phyloP scores from a whole-genome alignment of 768 basidiomycete genomes.

The Russula olivacea region DNA sequence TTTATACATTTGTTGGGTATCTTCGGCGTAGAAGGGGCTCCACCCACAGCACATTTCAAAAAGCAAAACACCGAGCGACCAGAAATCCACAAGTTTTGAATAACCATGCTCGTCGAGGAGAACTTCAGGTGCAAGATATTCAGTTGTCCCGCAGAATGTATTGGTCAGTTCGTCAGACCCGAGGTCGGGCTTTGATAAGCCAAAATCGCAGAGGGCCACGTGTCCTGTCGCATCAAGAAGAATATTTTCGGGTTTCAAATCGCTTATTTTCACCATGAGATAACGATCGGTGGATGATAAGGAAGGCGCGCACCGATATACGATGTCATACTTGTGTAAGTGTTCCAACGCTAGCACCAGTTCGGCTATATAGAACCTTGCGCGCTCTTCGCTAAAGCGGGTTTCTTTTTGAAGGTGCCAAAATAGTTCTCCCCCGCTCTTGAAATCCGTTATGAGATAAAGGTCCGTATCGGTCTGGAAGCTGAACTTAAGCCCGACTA shows the following conservation, averaged over 20 bases:
- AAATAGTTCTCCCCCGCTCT: conserved; percentile 96
- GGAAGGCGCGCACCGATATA: conserved; percentile 65
- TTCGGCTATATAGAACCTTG: conserved; percentile 95
- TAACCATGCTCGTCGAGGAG: conserved; percentile 97
- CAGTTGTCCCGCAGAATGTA: conserved; percentile 98
- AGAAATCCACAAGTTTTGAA: conserved; percentile 97
- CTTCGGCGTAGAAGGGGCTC: conserved; percentile 99
- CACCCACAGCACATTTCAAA: conserved; percentile 99
- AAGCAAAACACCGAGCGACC: conserved; percentile 90
- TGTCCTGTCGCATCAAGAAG: conserved; percentile 97
- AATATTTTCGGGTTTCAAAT: conserved; percentile 98
- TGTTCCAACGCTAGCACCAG: conserved; percentile 93
- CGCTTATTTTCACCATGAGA: conserved; percentile 40
- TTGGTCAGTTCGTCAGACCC: conserved; percentile 94
- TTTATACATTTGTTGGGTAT: conserved; percentile 99
- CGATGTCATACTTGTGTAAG: conserved; percentile 95
- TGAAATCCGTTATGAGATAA: conserved; percentile 97
- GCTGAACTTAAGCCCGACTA: conserved; percentile 96
- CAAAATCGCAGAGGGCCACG: conserved; percentile 97
- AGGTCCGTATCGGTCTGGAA: conserved; percentile 96
- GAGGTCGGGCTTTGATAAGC: conserved; percentile 93
- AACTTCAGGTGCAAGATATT: conserved; percentile 98
- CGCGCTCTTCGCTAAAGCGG: conserved; percentile 86
- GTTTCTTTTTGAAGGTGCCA: conserved; percentile 98
- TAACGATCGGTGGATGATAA: neutral